A percentile compares a stretch with the other conserved stretches of the same genome.
phyloP scores from a whole-genome alignment of 495 filamentous ascomycete genomes.

The Chlorociboria aeruginascens region DNA sequence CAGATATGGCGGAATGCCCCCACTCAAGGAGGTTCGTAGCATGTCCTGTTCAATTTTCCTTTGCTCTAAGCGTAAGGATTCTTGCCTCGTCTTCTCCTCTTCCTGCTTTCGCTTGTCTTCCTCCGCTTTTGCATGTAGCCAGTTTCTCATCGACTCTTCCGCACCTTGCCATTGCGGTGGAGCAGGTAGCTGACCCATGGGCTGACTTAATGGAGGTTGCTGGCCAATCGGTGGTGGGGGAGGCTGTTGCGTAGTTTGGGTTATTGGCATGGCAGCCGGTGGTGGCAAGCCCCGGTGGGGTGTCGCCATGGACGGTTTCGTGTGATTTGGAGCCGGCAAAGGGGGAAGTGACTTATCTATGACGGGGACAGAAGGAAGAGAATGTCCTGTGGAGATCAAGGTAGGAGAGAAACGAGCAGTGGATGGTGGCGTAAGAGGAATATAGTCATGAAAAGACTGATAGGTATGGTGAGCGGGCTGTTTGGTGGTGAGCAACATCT shows the following conservation, averaged over 20 bases:
- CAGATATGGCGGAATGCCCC: constrained; percentile 75
- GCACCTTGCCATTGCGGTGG: constrained; percentile 60
- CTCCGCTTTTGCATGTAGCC: constrained; percentile 73
- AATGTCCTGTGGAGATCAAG: constrained; percentile 36
- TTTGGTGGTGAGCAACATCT: constrained; percentile 57
- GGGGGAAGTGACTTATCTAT: constrained; percentile 22
- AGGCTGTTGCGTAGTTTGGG: constrained; percentile 28
- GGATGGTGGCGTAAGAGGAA: constrained; percentile 47
- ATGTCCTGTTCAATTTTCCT: constrained; percentile 77
- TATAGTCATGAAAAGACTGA: constrained; percentile 56
- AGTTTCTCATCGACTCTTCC: constrained; percentile 72
- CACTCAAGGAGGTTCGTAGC: constrained; percentile 63
- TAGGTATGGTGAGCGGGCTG: constrained; percentile 55
- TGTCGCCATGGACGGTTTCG: constrained; percentile 44
- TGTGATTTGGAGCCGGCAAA: constrained; percentile 8
- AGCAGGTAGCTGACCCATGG: constrained; percentile 47
- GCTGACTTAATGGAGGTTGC: constrained; percentile 25
- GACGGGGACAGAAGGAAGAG: constrained; percentile 24
- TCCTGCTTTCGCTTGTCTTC: constrained; percentile 78
- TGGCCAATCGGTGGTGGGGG: constrained; percentile 25
- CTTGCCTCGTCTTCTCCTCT: constrained; percentile 79
- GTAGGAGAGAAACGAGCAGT: constrained; percentile 48
- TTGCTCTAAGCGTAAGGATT: constrained; percentile 64
- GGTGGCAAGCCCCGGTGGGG: constrained; percentile 67
- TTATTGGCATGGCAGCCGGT: constrained; percentile 58